Conservation (phyloP, 441 rosid species). For the Syzygium syzygioides region DNA sequence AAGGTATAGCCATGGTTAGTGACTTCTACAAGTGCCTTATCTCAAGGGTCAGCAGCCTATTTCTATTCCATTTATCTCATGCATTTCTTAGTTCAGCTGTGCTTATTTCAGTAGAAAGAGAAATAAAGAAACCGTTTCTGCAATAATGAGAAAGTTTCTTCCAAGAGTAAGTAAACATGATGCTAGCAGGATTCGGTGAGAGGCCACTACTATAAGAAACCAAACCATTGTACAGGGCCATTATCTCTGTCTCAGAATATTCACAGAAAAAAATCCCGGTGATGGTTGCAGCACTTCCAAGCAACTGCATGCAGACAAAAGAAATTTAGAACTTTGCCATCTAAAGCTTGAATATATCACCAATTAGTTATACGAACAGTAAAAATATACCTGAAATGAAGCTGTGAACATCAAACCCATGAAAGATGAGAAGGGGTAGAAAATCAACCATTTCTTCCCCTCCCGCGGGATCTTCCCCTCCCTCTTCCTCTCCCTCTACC, state of each 20-base stretch:
- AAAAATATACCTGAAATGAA: background rate
- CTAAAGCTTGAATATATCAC: background rate
- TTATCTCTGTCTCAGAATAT: background rate
- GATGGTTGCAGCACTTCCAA: background rate
- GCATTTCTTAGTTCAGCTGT: background rate
- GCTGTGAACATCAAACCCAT: background rate
- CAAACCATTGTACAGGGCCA: background rate
- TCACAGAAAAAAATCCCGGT: background rate
- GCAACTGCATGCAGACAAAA: background rate
- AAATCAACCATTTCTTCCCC: constrained; percentile 7
- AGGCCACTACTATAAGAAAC: background rate
- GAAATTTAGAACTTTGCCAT: background rate
- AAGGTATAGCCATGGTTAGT: background rate
- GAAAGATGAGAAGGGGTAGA: background rate
- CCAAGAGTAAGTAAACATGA: background rate
- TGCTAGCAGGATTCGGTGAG: background rate
- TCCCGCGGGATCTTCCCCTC: constrained; percentile 31
- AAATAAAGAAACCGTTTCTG: background rate
- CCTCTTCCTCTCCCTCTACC: constrained; percentile 39
- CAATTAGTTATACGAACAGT: background rate
- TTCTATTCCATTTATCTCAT: background rate
- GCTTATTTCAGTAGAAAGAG: background rate
- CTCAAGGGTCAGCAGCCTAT: background rate
- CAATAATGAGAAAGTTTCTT: background rate
- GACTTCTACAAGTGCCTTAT: background rate